These are phyloP conservation scores for Lipomyces sp. DNA, from an alignment of 805 yeast genomes.

Conservation along the genomic window DNA sequence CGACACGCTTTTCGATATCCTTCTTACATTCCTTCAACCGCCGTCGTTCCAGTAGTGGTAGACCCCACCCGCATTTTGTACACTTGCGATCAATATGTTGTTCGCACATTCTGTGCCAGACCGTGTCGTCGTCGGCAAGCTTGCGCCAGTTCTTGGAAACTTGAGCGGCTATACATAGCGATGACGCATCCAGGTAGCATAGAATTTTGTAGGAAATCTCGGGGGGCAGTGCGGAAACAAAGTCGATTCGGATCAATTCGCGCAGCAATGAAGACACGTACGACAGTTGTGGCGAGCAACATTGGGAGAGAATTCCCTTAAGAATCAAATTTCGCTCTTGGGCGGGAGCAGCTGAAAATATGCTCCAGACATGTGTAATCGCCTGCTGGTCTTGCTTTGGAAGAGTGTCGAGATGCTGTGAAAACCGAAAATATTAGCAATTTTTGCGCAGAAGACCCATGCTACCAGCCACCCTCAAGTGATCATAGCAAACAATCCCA, in stretches of 20 bases:
- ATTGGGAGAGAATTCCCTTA: slow-evolving; percentile 82
- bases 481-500: slow-evolving; percentile 42
- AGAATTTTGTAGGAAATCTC: slow-evolving; percentile 84
- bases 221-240: slow-evolving; percentile 79
- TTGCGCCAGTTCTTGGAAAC: slow-evolving; percentile 86
- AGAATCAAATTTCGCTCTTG: slow-evolving; percentile 74
- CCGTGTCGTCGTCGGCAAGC: slow-evolving; percentile 93
- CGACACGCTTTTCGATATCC: slow-evolving; percentile 31
- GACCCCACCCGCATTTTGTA: slow-evolving; percentile 98
- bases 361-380: slow-evolving; percentile 81
- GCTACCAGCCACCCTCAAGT: slow-evolving; percentile 37
- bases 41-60: slow-evolving; percentile 88
- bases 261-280: slow-evolving; percentile 79
- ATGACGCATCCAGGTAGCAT: slow-evolving; percentile 87
- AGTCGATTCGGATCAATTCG: slow-evolving; percentile 83
- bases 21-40: slow-evolving; percentile 44
- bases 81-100: slow-evolving; percentile 98
- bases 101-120: slow-evolving; percentile 98
- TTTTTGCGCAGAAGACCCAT: too few species aligned
- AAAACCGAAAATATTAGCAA: slow-evolving; percentile 33
- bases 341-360: slow-evolving; percentile 74
- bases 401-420: slow-evolving; percentile 49
- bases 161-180: slow-evolving; percentile 92
- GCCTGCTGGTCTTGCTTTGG: slow-evolving; percentile 76
- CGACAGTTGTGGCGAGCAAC: slow-evolving; percentile 96